A percentile compares a stretch with the other conserved stretches of the same genome.
Conservation (phyloP, 495 filamentous ascomycete genomes). For the Xylaria curta region DNA sequence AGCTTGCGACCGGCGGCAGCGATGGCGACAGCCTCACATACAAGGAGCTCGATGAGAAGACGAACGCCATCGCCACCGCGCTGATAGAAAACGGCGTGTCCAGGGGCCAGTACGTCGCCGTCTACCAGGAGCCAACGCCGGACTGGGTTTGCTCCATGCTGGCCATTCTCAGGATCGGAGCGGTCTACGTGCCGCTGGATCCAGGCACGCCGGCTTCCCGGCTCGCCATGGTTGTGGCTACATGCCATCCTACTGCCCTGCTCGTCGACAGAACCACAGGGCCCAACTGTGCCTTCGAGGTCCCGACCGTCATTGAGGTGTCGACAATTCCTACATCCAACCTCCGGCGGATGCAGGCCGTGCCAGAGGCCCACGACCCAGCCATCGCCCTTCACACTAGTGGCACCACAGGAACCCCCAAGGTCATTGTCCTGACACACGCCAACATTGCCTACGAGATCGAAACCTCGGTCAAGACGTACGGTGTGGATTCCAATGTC, state of each 20-base stretch:
- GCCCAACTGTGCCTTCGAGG: not conserved
- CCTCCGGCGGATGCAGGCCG: not conserved
- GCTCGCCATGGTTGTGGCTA: not conserved
- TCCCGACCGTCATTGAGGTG: not conserved
- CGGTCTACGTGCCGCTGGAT: not conserved
- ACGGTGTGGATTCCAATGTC: not conserved
- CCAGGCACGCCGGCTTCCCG: not conserved
- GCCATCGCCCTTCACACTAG: conserved; percentile 51
- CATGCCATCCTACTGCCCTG: not conserved
- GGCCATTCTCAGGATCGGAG: not conserved
- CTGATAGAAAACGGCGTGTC: not conserved
- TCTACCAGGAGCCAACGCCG: not conserved
- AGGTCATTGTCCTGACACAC: conserved; percentile 50
- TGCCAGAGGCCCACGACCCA: conserved; percentile 23
- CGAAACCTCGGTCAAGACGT: conserved; percentile 8
- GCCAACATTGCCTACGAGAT: conserved; percentile 29
- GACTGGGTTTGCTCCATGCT: not conserved
- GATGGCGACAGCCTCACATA: not conserved
- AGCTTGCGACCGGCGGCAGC: not conserved
- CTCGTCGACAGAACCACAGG: not conserved
- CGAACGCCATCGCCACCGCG: not conserved
- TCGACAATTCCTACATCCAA: not conserved
- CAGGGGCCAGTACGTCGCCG: not conserved
- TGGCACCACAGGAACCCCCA: conserved; percentile 54
- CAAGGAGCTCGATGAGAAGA: not conserved